phyloP scores from a whole-genome alignment of 1,139 yeast genomes.

The Geotrichum citri-aurantii region DNA sequence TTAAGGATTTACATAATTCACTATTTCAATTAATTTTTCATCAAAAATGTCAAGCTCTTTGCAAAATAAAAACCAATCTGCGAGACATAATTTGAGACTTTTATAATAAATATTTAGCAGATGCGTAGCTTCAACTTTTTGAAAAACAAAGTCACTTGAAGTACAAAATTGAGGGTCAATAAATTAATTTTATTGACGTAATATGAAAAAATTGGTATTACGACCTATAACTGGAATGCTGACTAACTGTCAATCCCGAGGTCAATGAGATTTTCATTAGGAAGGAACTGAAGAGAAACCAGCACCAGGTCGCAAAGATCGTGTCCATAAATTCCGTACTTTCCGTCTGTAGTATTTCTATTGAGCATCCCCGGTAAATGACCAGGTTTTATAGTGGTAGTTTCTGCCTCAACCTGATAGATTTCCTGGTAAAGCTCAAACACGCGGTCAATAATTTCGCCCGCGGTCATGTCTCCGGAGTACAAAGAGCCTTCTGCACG shows the following conservation, averaged over 20 bases:
- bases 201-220: too few relatives aligned
- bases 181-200: too few relatives aligned
- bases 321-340: constrained; percentile 17
- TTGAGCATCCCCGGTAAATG: constrained; percentile 16
- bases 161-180: not conserved
- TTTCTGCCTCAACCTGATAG: constrained; percentile 9
- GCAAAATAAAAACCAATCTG: too few relatives aligned
- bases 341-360: constrained; percentile 15
- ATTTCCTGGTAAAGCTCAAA: constrained; percentile 9
- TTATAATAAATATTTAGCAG: too few relatives aligned
- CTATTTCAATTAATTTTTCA: too few relatives aligned
- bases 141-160: too few relatives aligned
- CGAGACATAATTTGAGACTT: too few relatives aligned
- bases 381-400: constrained; percentile 4
- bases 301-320: constrained; percentile 12
- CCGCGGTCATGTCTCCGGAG: constrained; percentile 1
- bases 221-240: too few relatives aligned
- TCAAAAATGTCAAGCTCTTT: too few relatives aligned
- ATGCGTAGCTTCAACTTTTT: too few relatives aligned
- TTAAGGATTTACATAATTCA: not conserved
- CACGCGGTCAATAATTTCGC: constrained; percentile 6
- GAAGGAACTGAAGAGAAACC: not conserved
- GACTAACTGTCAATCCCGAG: not conserved
- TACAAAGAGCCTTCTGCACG: not conserved
- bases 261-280: constrained; percentile 1